Evolutionary conservation across 192 early-diverging fungal species (phyloP).

Genomic region (Jimgerdemannia flammicorona): DNA sequence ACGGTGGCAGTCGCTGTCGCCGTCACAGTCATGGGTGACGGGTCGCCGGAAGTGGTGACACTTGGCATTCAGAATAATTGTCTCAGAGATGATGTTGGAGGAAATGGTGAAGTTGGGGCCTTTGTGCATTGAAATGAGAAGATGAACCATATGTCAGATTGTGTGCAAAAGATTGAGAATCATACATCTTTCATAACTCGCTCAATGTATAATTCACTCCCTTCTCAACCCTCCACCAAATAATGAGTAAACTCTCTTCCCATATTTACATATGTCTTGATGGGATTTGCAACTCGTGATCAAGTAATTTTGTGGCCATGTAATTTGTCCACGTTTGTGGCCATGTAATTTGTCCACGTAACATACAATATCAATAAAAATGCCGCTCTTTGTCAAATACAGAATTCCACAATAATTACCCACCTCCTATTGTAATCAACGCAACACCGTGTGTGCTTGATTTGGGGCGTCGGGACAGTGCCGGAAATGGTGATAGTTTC

Average conservation of each 20-base stretch:
- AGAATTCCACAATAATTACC: too few species aligned
- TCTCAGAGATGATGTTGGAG: neutral
- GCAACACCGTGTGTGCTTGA: neutral
- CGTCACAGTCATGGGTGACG: too few species aligned
- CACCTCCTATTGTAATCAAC: neutral
- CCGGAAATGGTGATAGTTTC: neutral
- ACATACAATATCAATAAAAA: too few species aligned
- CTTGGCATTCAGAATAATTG: neutral
- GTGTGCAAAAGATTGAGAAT: neutral
- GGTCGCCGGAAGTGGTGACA: neutral
- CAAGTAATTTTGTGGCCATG: too few species aligned
- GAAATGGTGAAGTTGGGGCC: neutral
- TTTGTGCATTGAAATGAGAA: neutral
- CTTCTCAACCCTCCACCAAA: too few species aligned
- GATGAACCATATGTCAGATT: neutral
- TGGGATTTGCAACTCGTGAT: too few species aligned
- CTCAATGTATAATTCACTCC: too few species aligned
- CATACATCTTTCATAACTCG: too few species aligned
- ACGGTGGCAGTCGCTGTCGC: neutral
- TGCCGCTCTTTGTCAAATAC: too few species aligned
- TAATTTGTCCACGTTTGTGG: too few species aligned
- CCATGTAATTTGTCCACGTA: too few species aligned
- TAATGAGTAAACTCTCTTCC: neutral
- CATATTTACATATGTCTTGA: neutral
- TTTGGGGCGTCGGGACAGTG: too few species aligned